Percentiles rank a stretch among this genome's conserved stretches.
Evolutionary conservation across 495 filamentous ascomycete genomes (phyloP).

Genomic region (Pyrenula aspistea): DNA sequence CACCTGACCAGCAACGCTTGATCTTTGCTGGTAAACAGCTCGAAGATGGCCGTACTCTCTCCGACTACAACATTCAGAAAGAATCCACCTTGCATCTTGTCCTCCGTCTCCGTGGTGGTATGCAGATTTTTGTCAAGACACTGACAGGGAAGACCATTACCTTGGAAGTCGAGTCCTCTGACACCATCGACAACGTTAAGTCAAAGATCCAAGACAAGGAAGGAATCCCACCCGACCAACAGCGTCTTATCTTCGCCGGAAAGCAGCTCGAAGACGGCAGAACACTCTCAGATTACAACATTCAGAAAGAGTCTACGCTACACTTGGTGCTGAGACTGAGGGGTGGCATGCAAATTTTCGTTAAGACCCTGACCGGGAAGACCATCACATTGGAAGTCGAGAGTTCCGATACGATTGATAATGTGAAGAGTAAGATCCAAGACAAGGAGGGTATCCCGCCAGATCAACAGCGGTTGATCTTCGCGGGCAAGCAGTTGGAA

Average conservation of each 20-base stretch:
- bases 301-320: conserved; percentile 97
- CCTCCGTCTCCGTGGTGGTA: conserved; percentile 61
- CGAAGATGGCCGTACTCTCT: conserved; percentile 58
- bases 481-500: conserved; percentile 84
- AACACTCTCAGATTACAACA: conserved; percentile 97
- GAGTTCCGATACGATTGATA: conserved; percentile 82
- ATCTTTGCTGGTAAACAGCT: conserved; percentile 67
- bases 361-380: conserved; percentile 89
- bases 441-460: conserved; percentile 88
- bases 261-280: conserved; percentile 91
- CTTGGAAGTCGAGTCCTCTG: conserved; percentile 60
- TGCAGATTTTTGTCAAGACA: conserved; percentile 67
- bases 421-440: conserved; percentile 87
- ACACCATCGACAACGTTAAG: conserved; percentile 99
- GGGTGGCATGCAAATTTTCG: conserved; percentile 96
- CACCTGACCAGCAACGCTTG: conserved; percentile 64
- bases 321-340: conserved; percentile 94
- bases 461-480: conserved; percentile 82
- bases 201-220: conserved; percentile 97
- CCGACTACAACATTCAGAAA: conserved; percentile 67
- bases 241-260: conserved; percentile 90
- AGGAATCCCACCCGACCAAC: conserved; percentile 88
- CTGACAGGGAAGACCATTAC: conserved; percentile 64
- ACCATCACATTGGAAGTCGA: conserved; percentile 88
- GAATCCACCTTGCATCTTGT: conserved; percentile 60